Base-by-base conservation (phyloP, 306 rosid species). In the Phaseolus lunatus region DNA sequence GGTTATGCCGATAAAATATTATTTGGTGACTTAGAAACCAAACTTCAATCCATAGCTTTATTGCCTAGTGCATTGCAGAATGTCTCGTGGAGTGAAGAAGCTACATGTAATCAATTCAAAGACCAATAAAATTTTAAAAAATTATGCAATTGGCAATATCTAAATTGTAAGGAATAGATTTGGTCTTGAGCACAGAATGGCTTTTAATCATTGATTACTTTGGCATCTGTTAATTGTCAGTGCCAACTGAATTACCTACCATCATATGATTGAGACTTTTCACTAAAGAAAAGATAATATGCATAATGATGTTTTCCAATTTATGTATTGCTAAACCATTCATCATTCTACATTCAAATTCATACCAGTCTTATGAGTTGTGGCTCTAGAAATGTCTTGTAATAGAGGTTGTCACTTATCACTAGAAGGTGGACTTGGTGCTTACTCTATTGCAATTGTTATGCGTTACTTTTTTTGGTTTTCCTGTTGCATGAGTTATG, bases 211-310 rank as follows among this genome's bases (percentile, higher is more conserved):
- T 70, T 53, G 45, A 10, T 18, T 11, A 12, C 54, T 67, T 73
- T 78, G 20, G 54, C 59, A 27, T 62, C 53, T 24, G 76, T 79
- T 70, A 44, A 35, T 27, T 23, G 58, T 56, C 23, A 27, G 54
- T 63, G 72, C 71, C 79, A 80, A 84, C 87, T 16, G 82, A 84
- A 84, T 71, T 76, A 80, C 87, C 76, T 84, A 80, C 82, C 84
- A 65, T 67, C 56, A 22, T 39, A 35, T 65, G 69, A 76, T 80
- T 45, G 72, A 63, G 64, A 79, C 84, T 53, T 84, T 69, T 83
- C 70, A 75, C 58, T 50, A 69, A 79, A 69, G 79, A 9, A 61
- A 75, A 79, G 5, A 61, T 50, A 49, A 24, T 65, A 35, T 22
- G 26, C 9, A 48, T 54, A 31, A 31, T 79, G 63, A 45, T 35